Evolutionary conservation across 1,284 basidiomycete genomes (phyloP).

Genomic region (Polyporus tsugae): DNA sequence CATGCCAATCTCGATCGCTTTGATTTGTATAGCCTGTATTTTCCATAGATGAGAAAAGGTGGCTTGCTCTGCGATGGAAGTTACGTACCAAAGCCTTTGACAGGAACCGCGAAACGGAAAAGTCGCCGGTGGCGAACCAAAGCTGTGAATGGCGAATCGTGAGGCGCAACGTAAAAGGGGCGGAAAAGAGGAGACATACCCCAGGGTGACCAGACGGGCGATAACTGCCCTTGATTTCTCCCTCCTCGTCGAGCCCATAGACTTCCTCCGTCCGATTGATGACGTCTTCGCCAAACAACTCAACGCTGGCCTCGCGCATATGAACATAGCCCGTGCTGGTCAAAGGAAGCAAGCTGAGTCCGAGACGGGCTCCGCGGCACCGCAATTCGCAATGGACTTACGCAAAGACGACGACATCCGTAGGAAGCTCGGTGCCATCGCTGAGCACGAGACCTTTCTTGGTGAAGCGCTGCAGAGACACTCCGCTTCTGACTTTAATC

Average conservation of each 20-base stretch:
- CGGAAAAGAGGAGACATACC: constrained; percentile 13
- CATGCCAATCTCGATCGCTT: constrained; percentile 23
- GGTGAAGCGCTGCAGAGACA: constrained; percentile 45
- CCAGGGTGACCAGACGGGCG: constrained; percentile 46
- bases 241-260: constrained; percentile 66
- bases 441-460: constrained; percentile 56
- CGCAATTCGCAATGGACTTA: constrained; percentile 15
- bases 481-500: constrained; percentile 56
- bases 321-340: constrained; percentile 46
- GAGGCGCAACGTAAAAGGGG: background rate
- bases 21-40: constrained; percentile 26
- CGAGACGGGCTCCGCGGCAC: background rate
- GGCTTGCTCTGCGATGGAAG: background rate
- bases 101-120: constrained; percentile 41
- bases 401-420: constrained; percentile 57
- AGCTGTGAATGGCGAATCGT: constrained; percentile 33
- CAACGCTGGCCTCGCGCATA: constrained; percentile 46
- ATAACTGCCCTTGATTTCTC: constrained; percentile 56
- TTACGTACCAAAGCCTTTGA: constrained; percentile 46
- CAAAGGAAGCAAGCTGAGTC: background rate
- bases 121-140: constrained; percentile 48
- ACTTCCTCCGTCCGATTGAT: constrained; percentile 53
- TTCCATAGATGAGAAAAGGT: background rate
- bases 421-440: constrained; percentile 62
- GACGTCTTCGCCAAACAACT: constrained; percentile 57